Percentiles rank a stretch among this genome's conserved stretches.
Conservation (phyloP, 1,139 yeast genomes). For the Yamadazyma mexicana region DNA sequence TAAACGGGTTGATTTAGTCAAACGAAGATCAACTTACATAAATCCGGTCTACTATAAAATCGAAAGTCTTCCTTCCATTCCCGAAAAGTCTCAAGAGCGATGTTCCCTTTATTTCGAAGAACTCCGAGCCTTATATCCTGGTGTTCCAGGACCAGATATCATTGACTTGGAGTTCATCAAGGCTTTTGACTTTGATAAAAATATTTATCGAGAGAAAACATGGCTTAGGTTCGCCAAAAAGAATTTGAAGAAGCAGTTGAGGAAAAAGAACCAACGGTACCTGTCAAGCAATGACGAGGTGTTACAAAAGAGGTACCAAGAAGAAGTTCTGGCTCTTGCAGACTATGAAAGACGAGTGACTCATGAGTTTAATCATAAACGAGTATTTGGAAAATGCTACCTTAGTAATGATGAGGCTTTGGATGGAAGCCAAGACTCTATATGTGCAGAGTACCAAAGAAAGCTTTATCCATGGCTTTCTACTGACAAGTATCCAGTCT, state of each 20-base stretch:
- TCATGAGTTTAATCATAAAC: conserved; percentile 25
- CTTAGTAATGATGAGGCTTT: conserved; percentile 7
- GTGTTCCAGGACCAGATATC: conserved; percentile 13
- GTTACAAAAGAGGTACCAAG: conserved; percentile 15
- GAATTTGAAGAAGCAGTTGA: conserved; percentile 13
- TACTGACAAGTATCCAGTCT: conserved; percentile 14
- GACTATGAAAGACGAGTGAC: conserved; percentile 22
- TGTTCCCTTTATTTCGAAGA: conserved; percentile 14
- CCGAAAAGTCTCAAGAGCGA: neutral
- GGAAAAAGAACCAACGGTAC: conserved; percentile 14
- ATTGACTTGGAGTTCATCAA: conserved; percentile 20
- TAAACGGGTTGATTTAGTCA: neutral
- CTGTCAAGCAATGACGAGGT: conserved; percentile 14
- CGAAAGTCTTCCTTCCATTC: neutral
- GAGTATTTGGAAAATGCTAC: conserved; percentile 34
- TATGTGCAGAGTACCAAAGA: conserved; percentile 15
- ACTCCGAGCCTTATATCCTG: conserved; percentile 11
- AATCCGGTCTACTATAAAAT: conserved; percentile 6
- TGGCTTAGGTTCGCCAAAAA: conserved; percentile 25
- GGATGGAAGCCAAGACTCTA: neutral
- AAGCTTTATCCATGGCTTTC: conserved; percentile 26
- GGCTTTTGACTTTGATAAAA: conserved; percentile 18
- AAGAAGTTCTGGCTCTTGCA: conserved; percentile 15
- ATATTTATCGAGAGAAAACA: conserved; percentile 25
- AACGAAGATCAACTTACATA: neutral